Evolutionary conservation across 306 rosid genomes (phyloP), one percentile per base, ranked within the genome.

Genomic region (Crotalaria pallida): DNA sequence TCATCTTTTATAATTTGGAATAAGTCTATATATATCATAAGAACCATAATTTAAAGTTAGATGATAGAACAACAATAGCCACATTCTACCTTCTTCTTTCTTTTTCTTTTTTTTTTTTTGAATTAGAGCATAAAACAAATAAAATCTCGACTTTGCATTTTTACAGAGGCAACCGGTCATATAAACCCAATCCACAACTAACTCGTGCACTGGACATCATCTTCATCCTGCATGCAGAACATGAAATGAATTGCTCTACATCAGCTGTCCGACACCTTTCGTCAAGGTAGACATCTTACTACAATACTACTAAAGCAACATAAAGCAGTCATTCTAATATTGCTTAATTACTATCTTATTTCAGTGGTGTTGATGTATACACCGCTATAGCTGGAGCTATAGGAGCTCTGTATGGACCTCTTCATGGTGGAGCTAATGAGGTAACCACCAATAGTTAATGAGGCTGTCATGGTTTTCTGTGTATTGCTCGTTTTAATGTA

Each of bases 341-440:
- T 56, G 72, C 73, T 16, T 11, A 26, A 5, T 69, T 24, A 24
- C 38, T 63, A 31, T 56, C 7, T 58, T 58, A 33, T 71, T 60
- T 78, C 76, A 92, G 96, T 43, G 96, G 98, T 17, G 98, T 92
- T 67, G 98, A 92, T 84, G 93, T 92, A 34, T 92, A 80, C 70
- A 89, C 96, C 72, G 96, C 98, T 67, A 86, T 92, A 82, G 79
- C 96, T 57, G 96, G 98, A 63, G 98, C 85, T 71, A 84, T 90
- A 16, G 98, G 98, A 68, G 98, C 98, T 43, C 77, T 92, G 19
- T 89, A 89, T 81, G 98, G 96, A 56, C 96, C 98, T 29, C 98
- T 92, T 80, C 98, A 90, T 58, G 98, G 98, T 75, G 98, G 96
- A 66, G 98, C 98, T 13, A 92, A 92, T 85, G 96, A 88, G 98